Percentiles rank a stretch among this genome's conserved stretches.
phyloP scores from a whole-genome alignment of 2,329 filamentous ascomycete genomes.

The Phaeosphaeriaceae sp. region DNA sequence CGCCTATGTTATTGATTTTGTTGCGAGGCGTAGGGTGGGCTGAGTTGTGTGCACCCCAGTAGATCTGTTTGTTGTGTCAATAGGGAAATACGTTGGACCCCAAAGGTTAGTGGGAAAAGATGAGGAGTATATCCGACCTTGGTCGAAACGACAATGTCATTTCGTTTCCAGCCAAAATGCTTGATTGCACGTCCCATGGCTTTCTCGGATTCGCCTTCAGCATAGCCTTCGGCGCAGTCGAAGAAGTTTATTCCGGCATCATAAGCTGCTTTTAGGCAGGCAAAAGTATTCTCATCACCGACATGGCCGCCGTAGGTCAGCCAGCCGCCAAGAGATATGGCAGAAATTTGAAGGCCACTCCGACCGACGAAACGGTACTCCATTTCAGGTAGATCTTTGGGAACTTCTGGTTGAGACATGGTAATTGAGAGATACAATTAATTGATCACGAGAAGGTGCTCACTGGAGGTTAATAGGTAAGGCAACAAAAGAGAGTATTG shows the following conservation, averaged over 20 bases:
- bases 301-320: constrained; percentile 78
- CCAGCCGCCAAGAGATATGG: constrained; percentile 68
- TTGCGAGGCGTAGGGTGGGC: constrained; percentile 54
- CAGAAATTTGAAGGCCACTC: constrained; percentile 75
- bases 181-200: constrained; percentile 64
- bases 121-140: constrained; percentile 54
- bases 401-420: constrained; percentile 16
- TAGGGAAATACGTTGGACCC: no score
- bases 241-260: constrained; percentile 57
- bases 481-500: no score
- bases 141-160: constrained; percentile 52
- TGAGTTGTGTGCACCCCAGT: constrained; percentile 66
- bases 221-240: constrained; percentile 49
- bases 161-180: constrained; percentile 62
- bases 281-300: constrained; percentile 66
- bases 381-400: constrained; percentile 58
- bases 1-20: constrained; percentile 69
- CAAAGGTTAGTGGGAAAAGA: no score
- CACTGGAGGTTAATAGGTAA: no score
- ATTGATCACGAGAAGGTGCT: no score
- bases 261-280: constrained; percentile 61
- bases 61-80: constrained; percentile 59
- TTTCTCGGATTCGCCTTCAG: constrained; percentile 60
- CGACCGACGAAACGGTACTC: constrained; percentile 74
- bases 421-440: neutral